Evolutionary conservation across 2,329 filamentous ascomycete genomes (phyloP), one percentile per base, ranked within the genome.

Genomic region (Exophiala mesophila): DNA sequence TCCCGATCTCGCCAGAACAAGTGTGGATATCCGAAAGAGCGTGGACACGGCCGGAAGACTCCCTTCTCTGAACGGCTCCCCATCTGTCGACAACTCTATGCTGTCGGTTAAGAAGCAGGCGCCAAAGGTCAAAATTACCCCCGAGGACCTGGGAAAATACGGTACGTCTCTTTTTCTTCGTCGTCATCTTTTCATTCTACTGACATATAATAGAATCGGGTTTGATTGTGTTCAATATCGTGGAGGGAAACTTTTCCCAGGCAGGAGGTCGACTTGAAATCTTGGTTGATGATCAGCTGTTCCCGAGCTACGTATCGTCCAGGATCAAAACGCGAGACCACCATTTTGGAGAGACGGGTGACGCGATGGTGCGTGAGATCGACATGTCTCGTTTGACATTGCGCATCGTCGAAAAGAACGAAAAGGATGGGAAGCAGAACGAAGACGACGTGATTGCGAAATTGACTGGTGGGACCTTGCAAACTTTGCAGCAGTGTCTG

Each of bases 361-460:
- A 98, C 65, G 92, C 88, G 40, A 88, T 98, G 66, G 85, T 98
- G 47, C 87, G 92, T 49, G 92, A 98, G 64, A 75, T 98, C n/a
- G 94, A 98, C 52, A 89, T 96, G 56, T 98, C 92, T 3, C 85
- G 84, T 53, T 80, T 98, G 45, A 97, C 89, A 0, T 75, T 98
- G 52, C 85, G 88, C 44, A 74, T 96, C 35, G 81, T 88, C 31
- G 85, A 90, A 58, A 88, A 88, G 61, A 74, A 79, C 12, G 84
- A 94, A 53, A 79, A 78, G 56, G 81, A 82, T 50, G 80, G 81
- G 16, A 78, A 84, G 35, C 81, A 76, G 12, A 65, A 68, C 39
- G 77, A 84, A 44, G 78, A 83, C 39, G 83, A 94, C 31, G 80
- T 85, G 20, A 74, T 96, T 54, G 87, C 88, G 9, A 88, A 85